A percentile compares a stretch with the other conserved stretches of the same genome.
Evolutionary conservation across 192 early-diverging fungal species (phyloP).

Genomic region (Anaeromyces robustus): DNA sequence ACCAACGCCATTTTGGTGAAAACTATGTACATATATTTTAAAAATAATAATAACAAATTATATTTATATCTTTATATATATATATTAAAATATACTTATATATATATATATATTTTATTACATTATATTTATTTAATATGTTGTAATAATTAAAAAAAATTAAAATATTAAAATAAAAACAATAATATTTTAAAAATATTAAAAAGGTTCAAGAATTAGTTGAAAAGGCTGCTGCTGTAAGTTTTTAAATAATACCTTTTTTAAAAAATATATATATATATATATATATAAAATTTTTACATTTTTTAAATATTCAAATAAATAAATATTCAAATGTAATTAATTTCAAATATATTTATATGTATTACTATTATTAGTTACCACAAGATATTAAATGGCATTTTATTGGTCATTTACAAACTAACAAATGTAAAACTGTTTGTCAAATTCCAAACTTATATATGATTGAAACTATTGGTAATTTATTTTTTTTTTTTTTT

Average conservation of each 20-base stretch:
- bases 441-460: slow-evolving; percentile 52
- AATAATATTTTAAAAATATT: neutral
- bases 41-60: slow-evolving; percentile 5
- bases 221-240: slow-evolving; percentile 63
- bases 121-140: neutral
- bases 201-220: slow-evolving; percentile 78
- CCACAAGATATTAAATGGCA: slow-evolving; percentile 91
- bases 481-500: too few relatives aligned
- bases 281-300: slow-evolving; percentile 4
- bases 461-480: slow-evolving; percentile 77
- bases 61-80: neutral
- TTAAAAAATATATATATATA: neutral
- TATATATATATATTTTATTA: too few relatives aligned
- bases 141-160: slow-evolving; percentile 17
- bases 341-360: too few relatives aligned
- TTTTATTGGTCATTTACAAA: slow-evolving; percentile 90
- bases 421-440: slow-evolving; percentile 80
- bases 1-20: slow-evolving; percentile 92
- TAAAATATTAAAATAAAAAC: neutral
- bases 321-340: too few relatives aligned
- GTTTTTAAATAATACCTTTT: neutral
- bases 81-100: too few relatives aligned
- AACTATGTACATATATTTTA: slow-evolving; percentile 74
- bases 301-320: neutral
- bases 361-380: slow-evolving; percentile 17